Evolutionary conservation across 2,329 filamentous ascomycete genomes (phyloP), one percentile per base, ranked within the genome.

Genomic region (Monosporascus ibericus): DNA sequence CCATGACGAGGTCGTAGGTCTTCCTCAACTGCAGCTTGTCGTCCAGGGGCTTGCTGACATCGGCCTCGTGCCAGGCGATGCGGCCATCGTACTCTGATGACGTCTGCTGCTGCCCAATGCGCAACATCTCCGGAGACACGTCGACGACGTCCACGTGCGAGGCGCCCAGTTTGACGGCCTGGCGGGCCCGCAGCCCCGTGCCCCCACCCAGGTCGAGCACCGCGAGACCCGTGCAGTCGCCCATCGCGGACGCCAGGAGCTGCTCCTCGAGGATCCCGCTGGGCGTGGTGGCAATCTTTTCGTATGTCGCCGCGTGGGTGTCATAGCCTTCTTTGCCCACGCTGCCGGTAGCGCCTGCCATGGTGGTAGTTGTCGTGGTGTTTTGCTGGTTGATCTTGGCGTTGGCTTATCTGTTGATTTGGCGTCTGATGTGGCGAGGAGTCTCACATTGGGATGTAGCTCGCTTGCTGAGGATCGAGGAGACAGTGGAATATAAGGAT

Each of bases 141-240:
- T 68, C 65, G 5, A 68, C 60, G 24, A 67, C 58, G 42, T 68
- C 64, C 5, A 68, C 64, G 5, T 48, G 42, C 2, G 36, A 42
- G 8, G 64, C 66, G 2, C 64, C 65, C 8, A 52, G 54, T 5
- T 58, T 55, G 34, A 67, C 40, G 20, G 61, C 65, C 20, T 59
- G 47, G 3, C 63, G 63, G 2, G 64, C 64, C 14, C 60, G 58
- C 1, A 66, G 37, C 1, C 66, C 64, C 11, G 61, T 64, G 44
- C 66, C 66, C 11, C 66, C 65, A 14, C 63, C 67, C 5, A 68
- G 57, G 49, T 69, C 67, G 36, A 68, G 61, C n/a, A 69, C 50
- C 1, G 40, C 54, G 30, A 55, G 53, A 0, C 62, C 64, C 2
- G 60, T 51, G 24, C 58, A 61, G 42, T 62, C 54, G n/a, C 61